Percentiles rank a stretch among this genome's conserved stretches.
Conservation (phyloP, 805 yeast species). For the Barnettozyma pratensis region DNA sequence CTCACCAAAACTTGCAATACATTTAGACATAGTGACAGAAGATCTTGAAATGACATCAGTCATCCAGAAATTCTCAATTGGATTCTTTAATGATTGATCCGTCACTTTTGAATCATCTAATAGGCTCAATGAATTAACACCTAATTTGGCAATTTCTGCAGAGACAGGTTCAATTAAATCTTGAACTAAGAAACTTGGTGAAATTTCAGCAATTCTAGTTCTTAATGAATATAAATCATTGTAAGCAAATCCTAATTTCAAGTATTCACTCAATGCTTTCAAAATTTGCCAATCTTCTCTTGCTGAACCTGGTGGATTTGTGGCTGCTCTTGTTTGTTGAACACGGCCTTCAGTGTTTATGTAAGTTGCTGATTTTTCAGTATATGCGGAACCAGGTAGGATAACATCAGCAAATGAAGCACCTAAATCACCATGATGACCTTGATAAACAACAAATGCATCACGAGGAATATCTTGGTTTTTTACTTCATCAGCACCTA, state of each 20-base stretch:
- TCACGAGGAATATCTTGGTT: conserved; percentile 70
- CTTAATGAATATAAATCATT: conserved; percentile 67
- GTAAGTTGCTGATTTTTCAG: conserved; percentile 79
- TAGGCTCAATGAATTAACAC: conserved; percentile 39
- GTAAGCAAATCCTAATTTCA: conserved; percentile 67
- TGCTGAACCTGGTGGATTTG: conserved; percentile 82
- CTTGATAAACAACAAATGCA: conserved; percentile 85
- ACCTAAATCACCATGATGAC: conserved; percentile 88
- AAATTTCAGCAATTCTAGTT: conserved; percentile 64
- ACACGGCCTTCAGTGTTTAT: conserved; percentile 90
- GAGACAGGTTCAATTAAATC: conserved; percentile 70
- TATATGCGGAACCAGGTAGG: conserved; percentile 83
- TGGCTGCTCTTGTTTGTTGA: conserved; percentile 80
- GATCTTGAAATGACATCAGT: conserved; percentile 84
- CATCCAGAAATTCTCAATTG: conserved; percentile 79
- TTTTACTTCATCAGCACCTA: conserved; percentile 79
- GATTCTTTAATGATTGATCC: conserved; percentile 55
- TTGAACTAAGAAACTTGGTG: conserved; percentile 75
- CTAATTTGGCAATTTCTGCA: conserved; percentile 49
- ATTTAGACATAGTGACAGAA: conserved; percentile 87
- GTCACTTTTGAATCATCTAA: conserved; percentile 33
- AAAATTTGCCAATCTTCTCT: conserved; percentile 90
- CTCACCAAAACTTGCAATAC: conserved; percentile 68
- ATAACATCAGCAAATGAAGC: conserved; percentile 86
- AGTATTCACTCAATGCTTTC: conserved; percentile 76